phyloP scores from a whole-genome alignment of 495 filamentous ascomycete genomes.

The Aspergillus conjunctus region DNA sequence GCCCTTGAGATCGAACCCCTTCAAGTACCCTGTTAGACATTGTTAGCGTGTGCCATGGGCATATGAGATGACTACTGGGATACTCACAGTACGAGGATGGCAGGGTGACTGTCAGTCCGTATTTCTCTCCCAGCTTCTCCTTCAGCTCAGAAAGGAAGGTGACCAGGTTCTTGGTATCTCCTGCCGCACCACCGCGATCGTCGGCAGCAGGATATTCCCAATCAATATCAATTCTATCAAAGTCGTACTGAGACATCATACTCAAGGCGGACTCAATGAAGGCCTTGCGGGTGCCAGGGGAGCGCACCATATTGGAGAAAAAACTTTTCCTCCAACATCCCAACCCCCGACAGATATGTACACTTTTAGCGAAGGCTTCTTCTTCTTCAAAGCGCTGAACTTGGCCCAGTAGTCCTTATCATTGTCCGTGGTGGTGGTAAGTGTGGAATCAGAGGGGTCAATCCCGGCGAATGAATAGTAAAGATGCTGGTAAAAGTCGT shows the following conservation, averaged over 20 bases:
- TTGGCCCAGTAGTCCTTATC: background rate
- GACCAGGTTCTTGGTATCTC: background rate
- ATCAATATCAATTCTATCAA: background rate
- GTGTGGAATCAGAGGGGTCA: background rate
- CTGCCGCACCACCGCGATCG: background rate
- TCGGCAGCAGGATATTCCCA: slow-evolving; percentile 1
- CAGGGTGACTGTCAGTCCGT: background rate
- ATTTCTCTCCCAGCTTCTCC: background rate
- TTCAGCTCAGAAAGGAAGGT: background rate
- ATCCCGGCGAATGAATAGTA: background rate
- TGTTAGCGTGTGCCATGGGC: background rate
- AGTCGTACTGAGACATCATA: background rate
- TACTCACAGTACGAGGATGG: slow-evolving; percentile 8
- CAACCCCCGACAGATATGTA: background rate
- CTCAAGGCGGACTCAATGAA: background rate
- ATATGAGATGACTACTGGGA: background rate
- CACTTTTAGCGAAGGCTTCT: background rate
- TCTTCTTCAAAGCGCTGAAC: background rate
- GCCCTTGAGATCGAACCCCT: background rate
- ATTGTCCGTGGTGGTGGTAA: background rate
- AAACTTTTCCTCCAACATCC: slow-evolving; percentile 1
- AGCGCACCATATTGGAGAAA: background rate
- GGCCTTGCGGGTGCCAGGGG: background rate
- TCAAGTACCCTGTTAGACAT: slow-evolving; percentile 6
- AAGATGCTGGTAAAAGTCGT: background rate